These are phyloP conservation scores for Phytophthora pisi DNA, from an alignment of 352 stramenopile genomes.

Conservation along the genomic window DNA sequence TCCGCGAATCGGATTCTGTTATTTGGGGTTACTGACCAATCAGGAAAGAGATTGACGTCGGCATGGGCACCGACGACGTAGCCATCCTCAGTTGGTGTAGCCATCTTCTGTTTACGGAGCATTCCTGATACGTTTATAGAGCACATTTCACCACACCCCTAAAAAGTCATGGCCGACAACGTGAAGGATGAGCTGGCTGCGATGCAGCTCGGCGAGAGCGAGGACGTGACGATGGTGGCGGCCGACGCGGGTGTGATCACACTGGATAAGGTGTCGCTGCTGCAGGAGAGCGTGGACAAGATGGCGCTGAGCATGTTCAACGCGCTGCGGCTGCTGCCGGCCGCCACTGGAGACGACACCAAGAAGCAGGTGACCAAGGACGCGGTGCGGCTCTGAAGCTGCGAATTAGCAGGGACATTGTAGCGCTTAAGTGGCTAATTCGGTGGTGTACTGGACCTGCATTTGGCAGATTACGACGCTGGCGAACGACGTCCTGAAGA, in stretches of 20 bases:
- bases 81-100: constrained; percentile 1
- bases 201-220: constrained; percentile 32
- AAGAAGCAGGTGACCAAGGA: constrained; percentile 62
- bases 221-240: constrained; percentile 32
- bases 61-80: too few relatives aligned
- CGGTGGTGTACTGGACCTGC: background rate
- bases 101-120: constrained; percentile 1
- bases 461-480: constrained; percentile 66
- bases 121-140: background rate
- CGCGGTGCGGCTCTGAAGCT: constrained; percentile 34
- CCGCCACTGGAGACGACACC: constrained; percentile 50
- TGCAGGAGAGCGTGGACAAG: constrained; percentile 87
- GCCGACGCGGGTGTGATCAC: constrained; percentile 32
- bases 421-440: background rate
- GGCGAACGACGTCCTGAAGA: constrained; percentile 77
- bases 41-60: too few relatives aligned
- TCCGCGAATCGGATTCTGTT: constrained; percentile 22
- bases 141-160: background rate
- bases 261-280: constrained; percentile 81
- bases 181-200: constrained; percentile 38
- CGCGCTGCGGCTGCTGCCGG: constrained; percentile 74
- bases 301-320: constrained; percentile 91
- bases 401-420: background rate
- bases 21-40: constrained; percentile 18
- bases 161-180: constrained; percentile 21